These are phyloP conservation scores for Purpureocillium takamizusanense DNA, from an alignment of 2,329 filamentous ascomycete species.

Conservation along the genomic window DNA sequence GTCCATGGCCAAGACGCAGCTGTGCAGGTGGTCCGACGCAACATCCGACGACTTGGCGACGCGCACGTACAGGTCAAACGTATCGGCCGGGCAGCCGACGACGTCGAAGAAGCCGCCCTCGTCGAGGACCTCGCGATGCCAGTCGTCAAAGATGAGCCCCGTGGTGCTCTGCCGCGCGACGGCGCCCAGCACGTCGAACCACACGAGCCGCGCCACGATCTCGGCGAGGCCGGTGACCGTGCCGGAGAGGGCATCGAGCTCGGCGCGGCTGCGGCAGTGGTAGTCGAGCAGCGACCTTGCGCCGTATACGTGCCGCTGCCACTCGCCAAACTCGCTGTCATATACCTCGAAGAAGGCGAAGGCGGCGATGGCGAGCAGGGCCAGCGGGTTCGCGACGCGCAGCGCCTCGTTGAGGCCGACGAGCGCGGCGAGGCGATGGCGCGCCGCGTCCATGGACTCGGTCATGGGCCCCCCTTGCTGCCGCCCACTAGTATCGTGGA, in stretches of 20 bases:
- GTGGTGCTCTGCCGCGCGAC: conserved; percentile 9
- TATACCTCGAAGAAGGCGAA: conserved; percentile 35
- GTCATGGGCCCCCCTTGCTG: neutral
- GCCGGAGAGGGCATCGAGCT: conserved; percentile 22
- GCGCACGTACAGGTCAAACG: conserved; percentile 24
- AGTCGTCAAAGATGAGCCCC: conserved; percentile 27
- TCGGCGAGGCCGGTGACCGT: conserved; percentile 25
- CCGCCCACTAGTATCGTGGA: too few relatives aligned
- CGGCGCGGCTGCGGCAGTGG: conserved; percentile 23
- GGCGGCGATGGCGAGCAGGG: conserved; percentile 31
- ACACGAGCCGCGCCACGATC: conserved; percentile 28
- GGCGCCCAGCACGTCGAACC: conserved; percentile 28
- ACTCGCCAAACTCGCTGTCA: conserved; percentile 27
- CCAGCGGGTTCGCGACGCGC: conserved; percentile 28
- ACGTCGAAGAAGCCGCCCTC: conserved; percentile 22
- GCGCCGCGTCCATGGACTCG: conserved; percentile 11
- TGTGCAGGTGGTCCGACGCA: conserved; percentile 5
- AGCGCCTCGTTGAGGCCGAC: conserved; percentile 27
- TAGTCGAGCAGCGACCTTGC: conserved; percentile 29
- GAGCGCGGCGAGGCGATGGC: conserved; percentile 21
- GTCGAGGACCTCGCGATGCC: conserved; percentile 25
- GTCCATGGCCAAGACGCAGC: conserved; percentile 15
- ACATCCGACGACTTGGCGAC: conserved; percentile 15
- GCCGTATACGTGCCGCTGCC: conserved; percentile 28
- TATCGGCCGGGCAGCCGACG: conserved; percentile 27